Base-by-base conservation (phyloP, 345 rosid species). In the Syzygium grande region DNA sequence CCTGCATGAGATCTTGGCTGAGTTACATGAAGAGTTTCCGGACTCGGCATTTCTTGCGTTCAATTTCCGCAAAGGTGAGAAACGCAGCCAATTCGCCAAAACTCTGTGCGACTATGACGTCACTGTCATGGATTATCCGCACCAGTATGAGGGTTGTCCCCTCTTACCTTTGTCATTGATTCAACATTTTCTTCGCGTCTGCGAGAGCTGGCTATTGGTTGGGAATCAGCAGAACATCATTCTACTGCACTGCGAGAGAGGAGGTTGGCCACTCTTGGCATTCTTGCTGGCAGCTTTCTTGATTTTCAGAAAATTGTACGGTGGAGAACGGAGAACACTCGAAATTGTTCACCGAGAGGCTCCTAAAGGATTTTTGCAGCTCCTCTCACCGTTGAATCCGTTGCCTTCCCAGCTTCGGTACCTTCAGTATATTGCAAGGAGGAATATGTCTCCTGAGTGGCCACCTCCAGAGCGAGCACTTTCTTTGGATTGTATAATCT, bases 391-490 rank as follows among this genome's bases (percentile, higher is more conserved):
- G 22, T 93, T 98, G 52, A 98, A 98, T 92, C 99, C 99, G 1
- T 91, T 96, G 88, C 99, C 99, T 1, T 98, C 99, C 87, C 99
- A 96, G 90, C 96, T 98, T 87, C 98, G 99, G 15, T 98, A 96
- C 92, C 96, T 98, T 92, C 99, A 98, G 84, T 98, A 96, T 91
- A 96, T 98, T 23, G 94, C 98, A 9, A 94, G 99, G 92, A 96
- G 98, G 88, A 96, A 95, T 85, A 94, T 96, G 89, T 90, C 93
- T 88, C 94, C 99, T 13, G 99, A 96, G 88, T 96, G 99, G 99
- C 99, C 99, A 38, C 99, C 99, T 92, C 96, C 99, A 55, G 99
- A 95, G 91, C 92, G 98, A 84, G 94, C 95, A 25, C 96, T 98
- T 88, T 98, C 99, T 91, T 89, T 98, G 90, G 99, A 98, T 90